Base-by-base conservation (phyloP, 2,329 filamentous ascomycete genomes). In the Trichoderma sp. region DNA sequence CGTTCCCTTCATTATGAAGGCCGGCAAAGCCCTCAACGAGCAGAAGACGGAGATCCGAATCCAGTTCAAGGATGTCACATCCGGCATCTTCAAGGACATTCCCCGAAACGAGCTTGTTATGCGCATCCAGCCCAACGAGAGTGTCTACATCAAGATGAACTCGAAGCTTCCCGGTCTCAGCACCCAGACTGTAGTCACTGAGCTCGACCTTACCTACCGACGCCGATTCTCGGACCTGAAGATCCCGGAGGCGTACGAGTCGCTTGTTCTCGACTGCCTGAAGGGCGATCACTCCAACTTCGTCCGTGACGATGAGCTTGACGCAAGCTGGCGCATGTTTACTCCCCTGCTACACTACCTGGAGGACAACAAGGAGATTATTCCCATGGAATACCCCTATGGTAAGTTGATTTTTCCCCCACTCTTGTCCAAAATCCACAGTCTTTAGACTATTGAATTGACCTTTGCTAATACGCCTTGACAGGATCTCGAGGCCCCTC, bases 61-160 rank as follows among this genome's bases (percentile, higher is more conserved):
- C 76, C 96, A 99, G 82, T 99, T 97, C 90, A 97, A 97, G 87
- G 96, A 99, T 79, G 96, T 99, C 73, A 98, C 96, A 27, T 97
- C 94, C 60, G 96, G 96, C 74, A 99, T 99, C 82, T 99, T 99
- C 86, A 98, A 98, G 88, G 95, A 99, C 80, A 99, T 99, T 78
- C 96, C 96, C 70, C 92, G 96, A 75, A 99, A 99, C 85, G 96
- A 99, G 85, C 91, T 99, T 74, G 96, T 99, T 77, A 97, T 99
- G 85, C 94, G 96, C 75, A 97, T 99, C 73, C 96, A 99, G 86
- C 96, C 96, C 76, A 99, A 99, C 85, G 96, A 99, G 87, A 97
- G 93, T 79, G 94, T 99, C 74, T 99, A 99, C 85, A 97, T 98
- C 83, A 99, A 99, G 90, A 99, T 99, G 96, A 99, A 99, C 91